Conservation (phyloP, 2,329 filamentous ascomycete genomes). For the Penicillium janthinellum region DNA sequence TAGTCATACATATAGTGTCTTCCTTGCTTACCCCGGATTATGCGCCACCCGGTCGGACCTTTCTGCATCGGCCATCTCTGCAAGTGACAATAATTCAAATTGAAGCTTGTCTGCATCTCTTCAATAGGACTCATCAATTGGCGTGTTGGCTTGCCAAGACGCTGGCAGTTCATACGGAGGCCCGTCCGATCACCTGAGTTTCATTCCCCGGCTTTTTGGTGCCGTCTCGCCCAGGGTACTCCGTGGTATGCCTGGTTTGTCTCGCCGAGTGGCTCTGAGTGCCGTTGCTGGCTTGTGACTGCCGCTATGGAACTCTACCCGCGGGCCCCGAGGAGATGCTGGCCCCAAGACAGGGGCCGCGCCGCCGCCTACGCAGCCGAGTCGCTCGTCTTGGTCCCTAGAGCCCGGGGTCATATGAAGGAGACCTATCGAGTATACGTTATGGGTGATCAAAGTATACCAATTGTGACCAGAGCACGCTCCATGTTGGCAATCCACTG, state of each 20-base stretch:
- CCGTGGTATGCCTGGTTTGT: too few relatives aligned
- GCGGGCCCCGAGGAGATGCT: neutral
- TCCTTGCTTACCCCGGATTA: slow-evolving; percentile 11
- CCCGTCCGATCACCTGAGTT: slow-evolving; percentile 18
- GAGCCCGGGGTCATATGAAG: neutral
- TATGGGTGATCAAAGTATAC: neutral
- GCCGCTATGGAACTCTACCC: slow-evolving; percentile 1
- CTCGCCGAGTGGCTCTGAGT: neutral
- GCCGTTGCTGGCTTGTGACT: neutral
- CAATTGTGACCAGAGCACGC: neutral
- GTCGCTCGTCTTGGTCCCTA: neutral
- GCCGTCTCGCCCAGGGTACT: neutral
- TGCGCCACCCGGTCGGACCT: neutral
- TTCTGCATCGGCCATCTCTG: neutral
- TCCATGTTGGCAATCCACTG: neutral
- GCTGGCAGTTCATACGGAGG: slow-evolving; percentile 2
- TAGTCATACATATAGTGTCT: neutral
- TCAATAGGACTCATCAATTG: neutral
- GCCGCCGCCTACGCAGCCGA: neutral
- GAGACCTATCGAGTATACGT: too few relatives aligned
- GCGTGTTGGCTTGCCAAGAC: neutral
- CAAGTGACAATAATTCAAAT: neutral
- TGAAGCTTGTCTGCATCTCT: neutral
- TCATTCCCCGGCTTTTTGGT: slow-evolving; percentile 1
- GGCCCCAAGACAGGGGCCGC: neutral